These are phyloP conservation scores for Colletotrichum kahawae DNA, from an alignment of 2,329 filamentous ascomycete species.

Conservation along the genomic window DNA sequence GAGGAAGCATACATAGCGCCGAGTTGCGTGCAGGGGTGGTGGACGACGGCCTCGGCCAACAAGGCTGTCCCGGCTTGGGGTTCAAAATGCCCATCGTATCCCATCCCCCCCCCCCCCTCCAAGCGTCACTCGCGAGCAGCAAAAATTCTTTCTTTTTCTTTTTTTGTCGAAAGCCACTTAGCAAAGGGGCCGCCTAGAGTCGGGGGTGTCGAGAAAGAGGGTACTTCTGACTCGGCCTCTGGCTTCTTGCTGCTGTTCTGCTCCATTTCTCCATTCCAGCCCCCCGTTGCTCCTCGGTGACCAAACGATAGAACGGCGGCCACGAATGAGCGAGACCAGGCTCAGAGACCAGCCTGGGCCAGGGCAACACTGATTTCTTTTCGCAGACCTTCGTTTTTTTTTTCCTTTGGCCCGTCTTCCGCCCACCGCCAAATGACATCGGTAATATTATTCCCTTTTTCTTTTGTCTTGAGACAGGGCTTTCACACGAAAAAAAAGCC, in stretches of 20 bases:
- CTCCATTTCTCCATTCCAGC: background rate
- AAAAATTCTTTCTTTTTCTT: conserved; percentile 5
- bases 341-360: background rate
- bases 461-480: conserved; percentile 1
- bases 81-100: background rate
- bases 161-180: conserved; percentile 3
- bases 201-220: background rate
- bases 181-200: background rate
- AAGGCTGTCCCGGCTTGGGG: background rate
- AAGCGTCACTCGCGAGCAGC: background rate
- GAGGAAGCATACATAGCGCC: background rate
- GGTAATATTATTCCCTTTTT: background rate
- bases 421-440: background rate
- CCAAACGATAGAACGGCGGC: background rate
- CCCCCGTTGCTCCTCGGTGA: background rate
- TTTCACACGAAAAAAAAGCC: background rate
- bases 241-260: background rate
- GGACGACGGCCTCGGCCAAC: background rate
- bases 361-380: conserved; percentile 1
- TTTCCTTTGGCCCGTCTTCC: background rate
- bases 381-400: background rate
- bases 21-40: background rate
- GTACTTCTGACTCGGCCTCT: background rate
- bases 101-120: background rate
- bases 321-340: background rate